Conservation (phyloP, 805 yeast species). For the Sugiyamaella mastotermitis region DNA sequence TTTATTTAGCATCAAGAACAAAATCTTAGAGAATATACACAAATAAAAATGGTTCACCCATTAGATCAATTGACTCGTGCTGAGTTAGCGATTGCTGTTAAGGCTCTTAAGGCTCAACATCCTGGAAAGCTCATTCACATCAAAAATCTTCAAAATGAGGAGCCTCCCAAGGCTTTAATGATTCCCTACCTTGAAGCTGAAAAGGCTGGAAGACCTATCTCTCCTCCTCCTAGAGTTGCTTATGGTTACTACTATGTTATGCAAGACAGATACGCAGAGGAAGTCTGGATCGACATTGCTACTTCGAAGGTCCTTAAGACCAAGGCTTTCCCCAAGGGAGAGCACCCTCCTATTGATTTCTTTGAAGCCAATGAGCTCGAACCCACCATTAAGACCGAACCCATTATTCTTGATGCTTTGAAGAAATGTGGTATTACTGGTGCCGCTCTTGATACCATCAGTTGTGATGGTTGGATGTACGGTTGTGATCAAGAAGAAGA, state of each 20-base stretch:
- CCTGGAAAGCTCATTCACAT: slow-evolving; percentile 27
- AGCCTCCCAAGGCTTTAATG: slow-evolving; percentile 77
- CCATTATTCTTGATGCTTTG: slow-evolving; percentile 55
- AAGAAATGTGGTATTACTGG: slow-evolving; percentile 47
- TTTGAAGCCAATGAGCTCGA: slow-evolving; percentile 57
- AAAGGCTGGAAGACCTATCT: slow-evolving; percentile 38
- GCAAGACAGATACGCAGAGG: slow-evolving; percentile 46
- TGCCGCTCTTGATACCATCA: slow-evolving; percentile 31
- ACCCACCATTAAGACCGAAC: slow-evolving; percentile 44
- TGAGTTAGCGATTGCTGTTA: slow-evolving; percentile 27
- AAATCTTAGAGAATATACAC: background rate
- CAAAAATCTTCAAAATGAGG: slow-evolving; percentile 33
- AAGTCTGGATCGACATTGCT: slow-evolving; percentile 64
- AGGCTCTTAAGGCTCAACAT: slow-evolving; percentile 23
- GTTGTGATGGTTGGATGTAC: slow-evolving; percentile 81
- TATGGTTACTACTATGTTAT: slow-evolving; percentile 62
- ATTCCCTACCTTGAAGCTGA: slow-evolving; percentile 62
- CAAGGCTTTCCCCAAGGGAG: slow-evolving; percentile 51
- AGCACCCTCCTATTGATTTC: slow-evolving; percentile 65
- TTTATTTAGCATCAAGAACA: background rate
- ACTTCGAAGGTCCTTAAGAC: slow-evolving; percentile 56
- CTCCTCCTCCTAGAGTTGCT: slow-evolving; percentile 63
- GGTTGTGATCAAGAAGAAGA: slow-evolving; percentile 59
- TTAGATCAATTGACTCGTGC: slow-evolving; percentile 29
- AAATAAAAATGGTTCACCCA: slow-evolving; percentile 26